Percentiles rank a stretch among this genome's conserved stretches.
These are phyloP conservation scores for Penicillium robsamsonii DNA, from an alignment of 495 filamentous ascomycete genomes.

Conservation along the genomic window DNA sequence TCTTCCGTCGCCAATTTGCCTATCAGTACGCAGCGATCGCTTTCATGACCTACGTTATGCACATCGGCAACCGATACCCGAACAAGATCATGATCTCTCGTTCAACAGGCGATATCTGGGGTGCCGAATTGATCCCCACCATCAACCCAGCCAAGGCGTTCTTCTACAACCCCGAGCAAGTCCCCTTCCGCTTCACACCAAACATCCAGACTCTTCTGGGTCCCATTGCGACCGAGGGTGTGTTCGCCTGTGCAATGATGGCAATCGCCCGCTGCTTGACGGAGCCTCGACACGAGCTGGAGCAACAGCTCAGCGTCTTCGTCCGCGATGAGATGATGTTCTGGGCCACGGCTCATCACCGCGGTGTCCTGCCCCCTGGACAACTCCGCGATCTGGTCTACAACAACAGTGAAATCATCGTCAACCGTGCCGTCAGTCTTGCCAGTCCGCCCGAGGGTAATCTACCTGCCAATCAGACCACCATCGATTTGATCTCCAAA, in stretches of 20 bases:
- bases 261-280: slow-evolving; percentile 92
- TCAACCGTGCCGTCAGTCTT: slow-evolving; percentile 81
- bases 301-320: slow-evolving; percentile 88
- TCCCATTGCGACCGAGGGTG: slow-evolving; percentile 89
- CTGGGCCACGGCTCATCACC: slow-evolving; percentile 86
- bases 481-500: slow-evolving; percentile 83
- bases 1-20: slow-evolving; percentile 93
- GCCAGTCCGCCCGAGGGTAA: slow-evolving; percentile 63
- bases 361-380: slow-evolving; percentile 59
- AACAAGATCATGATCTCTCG: slow-evolving; percentile 92
- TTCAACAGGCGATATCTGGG: slow-evolving; percentile 90
- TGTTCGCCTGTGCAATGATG: slow-evolving; percentile 90
- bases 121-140: slow-evolving; percentile 82
- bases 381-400: slow-evolving; percentile 85
- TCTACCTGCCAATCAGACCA: slow-evolving; percentile 92
- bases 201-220: slow-evolving; percentile 96
- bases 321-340: slow-evolving; percentile 97
- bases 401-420: slow-evolving; percentile 82
- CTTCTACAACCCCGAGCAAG: slow-evolving; percentile 91
- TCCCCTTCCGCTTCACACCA: slow-evolving; percentile 95
- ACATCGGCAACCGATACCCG: slow-evolving; percentile 90
- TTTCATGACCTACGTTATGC: slow-evolving; percentile 98
- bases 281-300: slow-evolving; percentile 85
- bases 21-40: slow-evolving; percentile 96
- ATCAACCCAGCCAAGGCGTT: slow-evolving; percentile 77